phyloP scores from a whole-genome alignment of 2,329 filamentous ascomycete species.

The Exutisphaerella laricina region DNA sequence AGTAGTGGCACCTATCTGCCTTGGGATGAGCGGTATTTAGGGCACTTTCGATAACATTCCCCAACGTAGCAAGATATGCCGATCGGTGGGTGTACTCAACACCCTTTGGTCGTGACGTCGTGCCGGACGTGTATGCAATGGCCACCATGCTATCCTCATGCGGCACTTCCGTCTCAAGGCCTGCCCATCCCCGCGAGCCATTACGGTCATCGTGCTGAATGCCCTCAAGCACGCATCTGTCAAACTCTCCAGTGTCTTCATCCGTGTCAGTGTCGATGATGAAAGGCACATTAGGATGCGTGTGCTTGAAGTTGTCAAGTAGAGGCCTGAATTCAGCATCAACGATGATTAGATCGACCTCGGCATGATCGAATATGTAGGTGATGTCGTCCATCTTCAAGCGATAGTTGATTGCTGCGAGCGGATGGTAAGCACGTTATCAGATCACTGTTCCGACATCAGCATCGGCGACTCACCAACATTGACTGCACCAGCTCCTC shows the following conservation, averaged over 20 bases:
- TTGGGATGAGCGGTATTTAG: slow-evolving; percentile 51
- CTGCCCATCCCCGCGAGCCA: slow-evolving; percentile 68
- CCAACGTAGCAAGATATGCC: slow-evolving; percentile 76
- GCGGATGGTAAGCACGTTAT: neutral
- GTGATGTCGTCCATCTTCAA: slow-evolving; percentile 78
- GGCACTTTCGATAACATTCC: slow-evolving; percentile 81
- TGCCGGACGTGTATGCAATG: slow-evolving; percentile 89
- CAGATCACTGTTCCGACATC: neutral
- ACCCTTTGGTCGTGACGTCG: slow-evolving; percentile 85
- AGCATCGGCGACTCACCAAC: slow-evolving; percentile 47
- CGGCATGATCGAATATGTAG: slow-evolving; percentile 84
- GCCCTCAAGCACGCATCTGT: slow-evolving; percentile 77
- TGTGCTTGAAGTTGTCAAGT: slow-evolving; percentile 59
- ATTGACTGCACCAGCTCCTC: slow-evolving; percentile 71
- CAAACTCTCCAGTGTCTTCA: slow-evolving; percentile 71
- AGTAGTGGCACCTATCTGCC: slow-evolving; percentile 52
- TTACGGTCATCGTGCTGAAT: slow-evolving; percentile 62
- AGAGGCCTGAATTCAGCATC: slow-evolving; percentile 73
- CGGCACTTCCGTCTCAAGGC: slow-evolving; percentile 61
- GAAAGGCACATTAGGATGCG: slow-evolving; percentile 59
- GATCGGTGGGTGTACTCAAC: slow-evolving; percentile 88
- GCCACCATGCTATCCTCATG: slow-evolving; percentile 79
- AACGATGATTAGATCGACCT: slow-evolving; percentile 80
- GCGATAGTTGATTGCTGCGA: slow-evolving; percentile 58
- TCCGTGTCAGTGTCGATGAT: slow-evolving; percentile 84